Evolutionary conservation across 306 rosid species (phyloP).

Genomic region (Castanospermum australe): DNA sequence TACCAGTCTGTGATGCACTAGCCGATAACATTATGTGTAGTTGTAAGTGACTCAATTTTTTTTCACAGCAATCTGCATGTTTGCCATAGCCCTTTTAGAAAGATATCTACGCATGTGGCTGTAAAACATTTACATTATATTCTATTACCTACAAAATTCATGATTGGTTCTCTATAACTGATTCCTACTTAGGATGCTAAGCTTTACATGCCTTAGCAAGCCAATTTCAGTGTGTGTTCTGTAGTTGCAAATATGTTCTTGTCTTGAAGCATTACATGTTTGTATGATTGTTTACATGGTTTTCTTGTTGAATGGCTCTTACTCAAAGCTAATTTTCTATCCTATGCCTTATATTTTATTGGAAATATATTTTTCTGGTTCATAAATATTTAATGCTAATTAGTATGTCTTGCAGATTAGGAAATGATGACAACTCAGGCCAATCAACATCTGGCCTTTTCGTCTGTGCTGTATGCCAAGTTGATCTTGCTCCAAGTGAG

Average conservation of each 20-base stretch:
- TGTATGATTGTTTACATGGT: background rate
- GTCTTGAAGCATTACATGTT: background rate
- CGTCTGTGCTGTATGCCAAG: constrained; percentile 89
- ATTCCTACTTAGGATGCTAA: background rate
- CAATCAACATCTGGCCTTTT: constrained; percentile 83
- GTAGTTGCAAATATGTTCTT: constrained; percentile 1
- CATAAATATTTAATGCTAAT: background rate
- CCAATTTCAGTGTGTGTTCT: constrained; percentile 8
- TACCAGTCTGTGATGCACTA: background rate
- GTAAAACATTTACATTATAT: background rate
- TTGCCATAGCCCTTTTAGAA: background rate
- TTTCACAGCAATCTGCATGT: background rate
- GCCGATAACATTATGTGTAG: background rate
- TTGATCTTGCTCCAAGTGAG: constrained; percentile 88
- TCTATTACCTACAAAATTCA: background rate
- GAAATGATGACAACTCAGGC: constrained; percentile 61
- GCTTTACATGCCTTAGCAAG: background rate
- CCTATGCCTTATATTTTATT: background rate
- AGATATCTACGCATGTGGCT: background rate
- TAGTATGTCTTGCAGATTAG: constrained; percentile 59
- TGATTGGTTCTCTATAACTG: background rate
- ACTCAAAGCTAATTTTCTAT: background rate
- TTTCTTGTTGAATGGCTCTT: background rate
- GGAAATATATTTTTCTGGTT: background rate
- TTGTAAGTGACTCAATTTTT: background rate